Percentiles rank a stretch among this genome's conserved stretches.
phyloP scores from a whole-genome alignment of 1,284 basidiomycete species.

The Ustilago curta region DNA sequence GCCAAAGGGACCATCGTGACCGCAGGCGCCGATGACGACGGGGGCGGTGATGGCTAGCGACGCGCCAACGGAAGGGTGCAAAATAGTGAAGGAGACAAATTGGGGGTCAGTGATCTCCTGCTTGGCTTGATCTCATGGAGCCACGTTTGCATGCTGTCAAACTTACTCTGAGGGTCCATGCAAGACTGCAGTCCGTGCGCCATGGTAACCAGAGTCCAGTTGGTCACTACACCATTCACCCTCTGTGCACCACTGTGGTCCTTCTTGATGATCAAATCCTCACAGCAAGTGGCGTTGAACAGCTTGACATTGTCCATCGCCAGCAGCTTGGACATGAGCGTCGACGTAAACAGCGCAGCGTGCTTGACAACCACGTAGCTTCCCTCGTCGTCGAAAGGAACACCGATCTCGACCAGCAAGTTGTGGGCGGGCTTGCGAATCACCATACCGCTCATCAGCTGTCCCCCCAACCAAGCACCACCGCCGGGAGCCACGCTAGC shows the following conservation, averaged over 20 bases:
- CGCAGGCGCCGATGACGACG: constrained; percentile 75
- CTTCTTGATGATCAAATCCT: constrained; percentile 68
- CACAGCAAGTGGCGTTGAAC: constrained; percentile 70
- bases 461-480: constrained; percentile 73
- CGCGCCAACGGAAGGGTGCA: not conserved
- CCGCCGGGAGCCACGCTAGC: constrained; percentile 82
- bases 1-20: constrained; percentile 86
- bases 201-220: constrained; percentile 85
- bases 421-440: constrained; percentile 82
- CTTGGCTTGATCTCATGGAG: not conserved
- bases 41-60: constrained; percentile 70
- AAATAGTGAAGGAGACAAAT: not conserved
- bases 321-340: constrained; percentile 80
- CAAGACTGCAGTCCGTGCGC: constrained; percentile 78
- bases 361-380: constrained; percentile 71
- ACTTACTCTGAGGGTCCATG: constrained; percentile 86
- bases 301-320: constrained; percentile 76
- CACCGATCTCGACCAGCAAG: constrained; percentile 79
- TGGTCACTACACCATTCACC: constrained; percentile 84
- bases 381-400: constrained; percentile 85
- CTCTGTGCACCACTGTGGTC: constrained; percentile 72
- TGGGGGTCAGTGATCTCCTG: not conserved
- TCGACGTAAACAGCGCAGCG: constrained; percentile 77
- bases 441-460: constrained; percentile 87
- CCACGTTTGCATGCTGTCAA: too few relatives aligned